Conservation (phyloP, 371 early-diverging fungal genomes). For the Haplosporangium sp. region DNA sequence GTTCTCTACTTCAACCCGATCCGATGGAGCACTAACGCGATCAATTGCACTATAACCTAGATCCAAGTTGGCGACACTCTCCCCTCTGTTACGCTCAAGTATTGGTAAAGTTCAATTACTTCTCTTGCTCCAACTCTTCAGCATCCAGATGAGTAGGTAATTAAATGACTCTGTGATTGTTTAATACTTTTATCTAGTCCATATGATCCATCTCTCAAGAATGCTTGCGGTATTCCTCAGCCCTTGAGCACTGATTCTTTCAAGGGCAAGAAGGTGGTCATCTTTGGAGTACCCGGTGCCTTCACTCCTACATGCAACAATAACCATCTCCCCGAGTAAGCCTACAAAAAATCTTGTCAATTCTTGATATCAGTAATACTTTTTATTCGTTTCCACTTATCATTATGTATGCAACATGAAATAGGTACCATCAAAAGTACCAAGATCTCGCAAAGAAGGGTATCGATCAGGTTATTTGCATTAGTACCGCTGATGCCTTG, state of each 20-base stretch:
- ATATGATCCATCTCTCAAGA: slow-evolving; percentile 59
- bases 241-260: slow-evolving; percentile 65
- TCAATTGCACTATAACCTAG: slow-evolving; percentile 10
- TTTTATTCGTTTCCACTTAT: not conserved
- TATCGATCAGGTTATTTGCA: slow-evolving; percentile 75
- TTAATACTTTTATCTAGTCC: slow-evolving; percentile 26
- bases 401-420: not conserved
- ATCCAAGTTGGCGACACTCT: slow-evolving; percentile 63
- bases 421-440: slow-evolving; percentile 61
- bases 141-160: no score
- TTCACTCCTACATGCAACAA: slow-evolving; percentile 88
- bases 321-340: slow-evolving; percentile 77
- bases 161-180: not conserved
- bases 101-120: slow-evolving; percentile 30
- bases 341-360: not conserved
- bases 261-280: slow-evolving; percentile 80
- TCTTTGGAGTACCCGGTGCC: slow-evolving; percentile 86
- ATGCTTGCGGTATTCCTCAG: slow-evolving; percentile 68
- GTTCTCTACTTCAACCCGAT: not conserved
- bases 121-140: not conserved
- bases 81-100: slow-evolving; percentile 60
- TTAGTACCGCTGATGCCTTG: slow-evolving; percentile 75
- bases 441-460: slow-evolving; percentile 77
- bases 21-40: not conserved
- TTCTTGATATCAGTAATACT: not conserved